phyloP scores from a whole-genome alignment of 2,329 filamentous ascomycete genomes.

The Colletotrichum sublineola region DNA sequence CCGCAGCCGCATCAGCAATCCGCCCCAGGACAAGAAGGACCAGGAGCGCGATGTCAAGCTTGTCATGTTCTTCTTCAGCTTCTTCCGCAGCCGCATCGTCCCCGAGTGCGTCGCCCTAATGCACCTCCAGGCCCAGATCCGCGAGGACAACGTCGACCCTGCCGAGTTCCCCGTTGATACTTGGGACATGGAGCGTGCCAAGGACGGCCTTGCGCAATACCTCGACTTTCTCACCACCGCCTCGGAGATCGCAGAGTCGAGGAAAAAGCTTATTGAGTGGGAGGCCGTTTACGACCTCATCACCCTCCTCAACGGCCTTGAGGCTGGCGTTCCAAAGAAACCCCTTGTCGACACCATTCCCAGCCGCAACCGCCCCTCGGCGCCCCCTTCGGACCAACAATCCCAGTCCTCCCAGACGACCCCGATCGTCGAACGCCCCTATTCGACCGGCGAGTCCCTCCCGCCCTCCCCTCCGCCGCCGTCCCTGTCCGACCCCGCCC shows the following conservation, averaged over 20 bases:
- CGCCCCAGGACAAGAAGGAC: constrained; percentile 63
- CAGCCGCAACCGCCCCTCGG: constrained; percentile 43
- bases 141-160: constrained; percentile 79
- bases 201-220: constrained; percentile 94
- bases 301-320: constrained; percentile 86
- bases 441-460: constrained; percentile 54
- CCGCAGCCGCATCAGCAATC: constrained; percentile 65
- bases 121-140: constrained; percentile 91
- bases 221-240: constrained; percentile 93
- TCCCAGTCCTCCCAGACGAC: constrained; percentile 44
- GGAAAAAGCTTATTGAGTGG: constrained; percentile 89
- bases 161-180: constrained; percentile 93
- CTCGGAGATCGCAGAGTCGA: constrained; percentile 86
- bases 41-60: constrained; percentile 70
- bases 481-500: constrained; percentile 72
- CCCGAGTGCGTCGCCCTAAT: constrained; percentile 96
- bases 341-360: constrained; percentile 66
- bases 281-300: constrained; percentile 91
- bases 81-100: constrained; percentile 92
- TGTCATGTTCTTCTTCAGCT: constrained; percentile 91
- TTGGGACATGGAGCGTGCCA: constrained; percentile 98
- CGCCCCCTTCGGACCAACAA: constrained; percentile 48
- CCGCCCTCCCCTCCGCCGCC: constrained; percentile 57
- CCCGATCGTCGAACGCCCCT: constrained; percentile 74
- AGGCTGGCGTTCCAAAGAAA: constrained; percentile 88